Evolutionary conservation across 225 moss, liverwort and hornwort genomes (phyloP).

Genomic region (Ulota crispa): DNA sequence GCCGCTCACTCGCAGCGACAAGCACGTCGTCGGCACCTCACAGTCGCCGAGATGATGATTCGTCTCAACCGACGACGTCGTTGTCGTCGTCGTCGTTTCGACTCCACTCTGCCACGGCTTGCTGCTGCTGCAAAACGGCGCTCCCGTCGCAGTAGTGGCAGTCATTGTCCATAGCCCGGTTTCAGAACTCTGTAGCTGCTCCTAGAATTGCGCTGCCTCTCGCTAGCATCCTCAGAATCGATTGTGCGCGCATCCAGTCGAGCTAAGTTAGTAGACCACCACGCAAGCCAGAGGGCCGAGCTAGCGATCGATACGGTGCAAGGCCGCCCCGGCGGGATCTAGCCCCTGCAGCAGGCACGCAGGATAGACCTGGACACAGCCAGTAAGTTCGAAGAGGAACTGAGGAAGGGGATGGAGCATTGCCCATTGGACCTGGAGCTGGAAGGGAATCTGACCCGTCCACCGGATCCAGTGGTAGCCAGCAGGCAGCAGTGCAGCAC

Average conservation of each 20-base stretch:
- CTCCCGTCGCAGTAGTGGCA: constrained; percentile 28
- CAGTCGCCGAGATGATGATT: constrained; percentile 20
- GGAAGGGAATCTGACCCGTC: constrained; percentile 2
- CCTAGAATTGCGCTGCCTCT: constrained; percentile 6
- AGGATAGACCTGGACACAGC: too few relatives aligned
- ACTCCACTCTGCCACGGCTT: constrained; percentile 27
- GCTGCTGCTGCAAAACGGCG: constrained; percentile 16
- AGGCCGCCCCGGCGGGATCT: constrained; percentile 16
- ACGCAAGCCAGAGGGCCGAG: background rate
- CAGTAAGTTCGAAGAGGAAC: too few relatives aligned
- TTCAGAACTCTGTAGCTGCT: background rate
- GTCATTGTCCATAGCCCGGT: constrained; percentile 53
- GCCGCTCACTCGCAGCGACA: constrained; percentile 33
- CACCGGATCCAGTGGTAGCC: constrained; percentile 13
- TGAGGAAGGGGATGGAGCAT: background rate
- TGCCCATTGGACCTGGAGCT: background rate
- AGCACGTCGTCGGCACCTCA: constrained; percentile 34
- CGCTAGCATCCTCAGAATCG: background rate
- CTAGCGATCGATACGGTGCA: constrained; percentile 4
- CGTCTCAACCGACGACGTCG: constrained; percentile 30
- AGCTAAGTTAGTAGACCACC: background rate
- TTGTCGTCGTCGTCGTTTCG: background rate
- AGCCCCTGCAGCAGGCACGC: background rate
- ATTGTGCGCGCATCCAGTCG: background rate
- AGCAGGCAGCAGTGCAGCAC: background rate